Evolutionary conservation across 2,329 filamentous ascomycete genomes (phyloP), one percentile per base, ranked within the genome.

Genomic region (Neofusicoccum sp.): DNA sequence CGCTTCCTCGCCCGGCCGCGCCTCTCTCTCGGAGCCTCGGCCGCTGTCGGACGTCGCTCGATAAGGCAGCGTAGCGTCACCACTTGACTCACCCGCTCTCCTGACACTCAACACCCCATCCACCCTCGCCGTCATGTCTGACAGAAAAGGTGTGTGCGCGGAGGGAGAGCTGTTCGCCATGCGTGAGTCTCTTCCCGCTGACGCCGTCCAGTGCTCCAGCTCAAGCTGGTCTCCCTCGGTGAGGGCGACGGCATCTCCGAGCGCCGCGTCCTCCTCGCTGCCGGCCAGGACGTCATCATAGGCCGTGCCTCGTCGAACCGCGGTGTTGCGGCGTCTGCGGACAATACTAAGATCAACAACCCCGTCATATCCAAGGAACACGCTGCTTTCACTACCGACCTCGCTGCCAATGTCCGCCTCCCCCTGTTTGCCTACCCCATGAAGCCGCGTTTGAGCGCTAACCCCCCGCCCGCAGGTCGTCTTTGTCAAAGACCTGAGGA

Each of bases 361-460:
- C 84, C 88, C 0, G 88, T 91, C 36, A 88, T 91, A 79, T 90
- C 88, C 26, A 80, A 89, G 45, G 71, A 84, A 9, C 89, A 91
- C 73, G 89, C 88, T 14, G 73, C 82, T 57, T 65, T 79, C 38
- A 71, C 67, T 2, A 65, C 65, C 43, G 65, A 68, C 53, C 49
- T 63, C 9, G 48, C 31, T 58, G 54, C 57, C 34, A 38, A 53
- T 65, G 67, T 30, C 38, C 51, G 59, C 28, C 40, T 20, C 24
- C 44, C 31, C 43, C 40, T 20, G n/a, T 9, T 66, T 70, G 28
- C 26, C 26, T 20, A n/a, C 12, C 20, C 26, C n/a, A n/a, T n/a
- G n/a, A n/a, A n/a, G n/a, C n/a, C n/a, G n/a, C n/a, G n/a, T n/a
- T n/a, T n/a, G n/a, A n/a, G n/a, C 36, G 36, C 45, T 62, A 36